Percentiles rank a stretch among this genome's conserved stretches.
Conservation (phyloP, 768 basidiomycete genomes). For the Tremella yokohamensis region DNA sequence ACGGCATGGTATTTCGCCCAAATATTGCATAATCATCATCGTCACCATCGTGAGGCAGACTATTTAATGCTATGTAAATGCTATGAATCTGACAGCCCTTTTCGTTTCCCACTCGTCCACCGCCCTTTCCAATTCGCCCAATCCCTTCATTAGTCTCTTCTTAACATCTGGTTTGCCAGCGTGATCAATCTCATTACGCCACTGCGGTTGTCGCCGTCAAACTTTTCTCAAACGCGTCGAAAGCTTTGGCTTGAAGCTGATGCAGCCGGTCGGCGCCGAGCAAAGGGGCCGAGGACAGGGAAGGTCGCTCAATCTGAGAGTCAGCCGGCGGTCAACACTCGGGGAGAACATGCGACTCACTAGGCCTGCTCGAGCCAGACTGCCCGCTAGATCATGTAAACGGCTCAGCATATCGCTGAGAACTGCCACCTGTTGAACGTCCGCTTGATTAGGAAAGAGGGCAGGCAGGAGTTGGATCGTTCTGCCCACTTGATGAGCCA, state of each 20-base stretch:
- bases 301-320: slow-evolving; percentile 26
- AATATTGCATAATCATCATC: too few relatives aligned
- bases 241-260: slow-evolving; percentile 37
- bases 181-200: not conserved
- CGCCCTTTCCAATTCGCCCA: too few relatives aligned
- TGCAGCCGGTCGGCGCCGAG: slow-evolving; percentile 46
- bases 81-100: too few relatives aligned
- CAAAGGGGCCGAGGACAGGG: slow-evolving; percentile 20
- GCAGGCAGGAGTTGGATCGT: slow-evolving; percentile 37
- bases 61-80: too few relatives aligned
- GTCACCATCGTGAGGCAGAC: too few relatives aligned
- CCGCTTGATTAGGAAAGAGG: slow-evolving; percentile 32
- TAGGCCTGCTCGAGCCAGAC: slow-evolving; percentile 26
- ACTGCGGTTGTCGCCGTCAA: slow-evolving; percentile 18
- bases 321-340: not conserved
- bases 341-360: slow-evolving; percentile 9
- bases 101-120: too few relatives aligned
- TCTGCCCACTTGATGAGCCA: slow-evolving; percentile 17
- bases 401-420: slow-evolving; percentile 42
- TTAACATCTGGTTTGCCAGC: too few relatives aligned
- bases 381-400: slow-evolving; percentile 31
- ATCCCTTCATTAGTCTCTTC: too few relatives aligned
- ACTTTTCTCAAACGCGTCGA: slow-evolving; percentile 30
- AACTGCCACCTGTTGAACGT: slow-evolving; percentile 35
- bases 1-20: too few relatives aligned